Conservation (phyloP, 805 yeast species). For the Yarrowia deformans region DNA sequence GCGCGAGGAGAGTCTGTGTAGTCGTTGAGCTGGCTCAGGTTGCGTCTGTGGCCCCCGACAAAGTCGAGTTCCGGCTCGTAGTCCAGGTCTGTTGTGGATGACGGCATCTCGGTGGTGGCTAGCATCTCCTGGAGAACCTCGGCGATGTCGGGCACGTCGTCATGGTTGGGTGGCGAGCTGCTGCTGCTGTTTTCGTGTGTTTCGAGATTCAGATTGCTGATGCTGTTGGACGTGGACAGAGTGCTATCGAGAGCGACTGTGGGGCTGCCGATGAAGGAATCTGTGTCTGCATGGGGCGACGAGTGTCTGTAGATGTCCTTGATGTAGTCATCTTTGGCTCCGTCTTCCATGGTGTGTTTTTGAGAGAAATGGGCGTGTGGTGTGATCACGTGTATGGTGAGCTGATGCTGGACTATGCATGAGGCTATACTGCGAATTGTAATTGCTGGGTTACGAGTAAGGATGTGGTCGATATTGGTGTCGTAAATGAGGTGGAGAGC, state of each 20-base stretch:
- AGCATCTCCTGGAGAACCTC: conserved; percentile 34
- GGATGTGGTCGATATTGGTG: no score
- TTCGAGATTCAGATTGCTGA: conserved; percentile 26
- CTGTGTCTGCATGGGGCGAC: conserved; percentile 23
- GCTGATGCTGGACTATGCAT: no score
- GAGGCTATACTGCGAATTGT: no score
- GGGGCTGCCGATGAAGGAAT: conserved; percentile 17
- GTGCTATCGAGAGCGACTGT: conserved; percentile 14
- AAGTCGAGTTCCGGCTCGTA: conserved; percentile 37
- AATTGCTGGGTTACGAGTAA: no score
- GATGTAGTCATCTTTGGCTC: conserved; percentile 31
- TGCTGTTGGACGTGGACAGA: conserved; percentile 14
- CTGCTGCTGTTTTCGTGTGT: neutral
- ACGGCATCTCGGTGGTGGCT: conserved; percentile 14
- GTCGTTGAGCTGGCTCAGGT: conserved; percentile 25
- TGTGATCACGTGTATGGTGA: conserved; percentile 17
- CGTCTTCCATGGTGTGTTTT: conserved; percentile 17
- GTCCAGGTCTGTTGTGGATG: neutral
- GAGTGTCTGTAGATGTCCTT: conserved; percentile 33
- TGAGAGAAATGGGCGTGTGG: neutral
- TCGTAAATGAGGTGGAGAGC: no score
- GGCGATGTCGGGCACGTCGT: conserved; percentile 30
- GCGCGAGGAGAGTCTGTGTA: neutral
- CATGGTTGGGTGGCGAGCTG: neutral
- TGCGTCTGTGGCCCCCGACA: conserved; percentile 31